Conservation (phyloP, 1,284 basidiomycete genomes). For the Tilletiaria anomala region DNA sequence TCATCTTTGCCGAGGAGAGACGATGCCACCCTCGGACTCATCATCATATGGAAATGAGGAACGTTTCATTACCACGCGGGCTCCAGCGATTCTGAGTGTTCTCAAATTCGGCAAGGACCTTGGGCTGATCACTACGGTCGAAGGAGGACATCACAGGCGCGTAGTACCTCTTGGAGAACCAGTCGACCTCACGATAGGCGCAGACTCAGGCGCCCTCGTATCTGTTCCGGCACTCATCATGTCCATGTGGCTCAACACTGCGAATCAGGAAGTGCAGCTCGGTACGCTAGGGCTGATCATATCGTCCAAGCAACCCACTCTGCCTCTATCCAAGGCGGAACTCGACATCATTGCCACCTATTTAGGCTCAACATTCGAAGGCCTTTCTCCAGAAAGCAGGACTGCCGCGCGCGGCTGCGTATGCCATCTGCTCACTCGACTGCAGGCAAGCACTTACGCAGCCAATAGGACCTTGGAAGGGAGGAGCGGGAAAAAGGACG, state of each 20-base stretch:
- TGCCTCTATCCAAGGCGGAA: neutral
- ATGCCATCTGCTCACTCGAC: conserved; percentile 23
- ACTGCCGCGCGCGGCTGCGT: conserved; percentile 4
- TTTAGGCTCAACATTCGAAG: neutral
- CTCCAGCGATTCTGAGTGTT: neutral
- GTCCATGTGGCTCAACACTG: neutral
- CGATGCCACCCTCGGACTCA: too few species aligned
- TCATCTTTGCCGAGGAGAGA: too few species aligned
- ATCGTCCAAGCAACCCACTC: neutral
- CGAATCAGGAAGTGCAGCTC: neutral
- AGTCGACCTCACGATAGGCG: too few species aligned
- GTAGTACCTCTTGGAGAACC: too few species aligned
- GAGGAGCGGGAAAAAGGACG: too few species aligned
- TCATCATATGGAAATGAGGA: too few species aligned
- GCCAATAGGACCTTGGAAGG: too few species aligned
- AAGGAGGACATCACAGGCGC: too few species aligned
- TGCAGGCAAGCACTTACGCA: conserved; percentile 21
- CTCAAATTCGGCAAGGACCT: neutral
- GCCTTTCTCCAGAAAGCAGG: neutral
- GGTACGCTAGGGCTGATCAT: neutral
- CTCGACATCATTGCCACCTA: neutral
- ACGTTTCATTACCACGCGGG: too few species aligned
- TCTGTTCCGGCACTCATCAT: neutral
- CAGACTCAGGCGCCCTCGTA: neutral
- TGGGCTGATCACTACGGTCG: neutral